phyloP scores from a whole-genome alignment of 768 basidiomycete genomes.

The Mycena floridula region DNA sequence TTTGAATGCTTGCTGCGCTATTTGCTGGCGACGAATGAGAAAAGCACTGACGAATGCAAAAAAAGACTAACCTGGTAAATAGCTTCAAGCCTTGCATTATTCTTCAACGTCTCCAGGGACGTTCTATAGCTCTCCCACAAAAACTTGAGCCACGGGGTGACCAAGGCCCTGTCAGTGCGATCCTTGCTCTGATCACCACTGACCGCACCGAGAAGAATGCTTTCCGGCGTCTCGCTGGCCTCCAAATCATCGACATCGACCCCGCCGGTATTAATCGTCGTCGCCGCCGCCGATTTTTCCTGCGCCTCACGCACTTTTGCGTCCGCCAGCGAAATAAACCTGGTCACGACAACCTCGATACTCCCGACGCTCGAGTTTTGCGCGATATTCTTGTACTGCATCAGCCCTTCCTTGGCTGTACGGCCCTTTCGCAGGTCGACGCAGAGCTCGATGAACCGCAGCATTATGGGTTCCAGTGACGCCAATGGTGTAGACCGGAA shows the following conservation, averaged over 20 bases:
- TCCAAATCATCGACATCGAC: slow-evolving; percentile 93
- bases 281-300: slow-evolving; percentile 78
- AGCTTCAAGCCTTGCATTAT: slow-evolving; percentile 85
- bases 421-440: slow-evolving; percentile 92
- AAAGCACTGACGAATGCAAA: background rate
- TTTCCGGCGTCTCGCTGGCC: slow-evolving; percentile 91
- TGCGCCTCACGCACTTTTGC: slow-evolving; percentile 81
- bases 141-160: slow-evolving; percentile 97
- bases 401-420: slow-evolving; percentile 90
- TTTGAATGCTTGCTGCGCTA: slow-evolving; percentile 95
- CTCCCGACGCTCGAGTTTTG: slow-evolving; percentile 88
- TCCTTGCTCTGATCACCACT: slow-evolving; percentile 89
- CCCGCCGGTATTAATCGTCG: no score
- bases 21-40: slow-evolving; percentile 47
- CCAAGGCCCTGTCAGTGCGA: slow-evolving; percentile 88
- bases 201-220: slow-evolving; percentile 85
- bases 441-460: slow-evolving; percentile 93
- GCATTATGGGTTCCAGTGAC: slow-evolving; percentile 91
- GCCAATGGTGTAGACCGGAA: slow-evolving; percentile 88
- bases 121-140: slow-evolving; percentile 99
- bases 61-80: slow-evolving; percentile 76
- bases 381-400: slow-evolving; percentile 97
- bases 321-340: slow-evolving; percentile 77
- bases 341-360: slow-evolving; percentile 87
- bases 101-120: slow-evolving; percentile 91